phyloP scores from a whole-genome alignment of 805 yeast species.

The Ascoidea rubescens region DNA sequence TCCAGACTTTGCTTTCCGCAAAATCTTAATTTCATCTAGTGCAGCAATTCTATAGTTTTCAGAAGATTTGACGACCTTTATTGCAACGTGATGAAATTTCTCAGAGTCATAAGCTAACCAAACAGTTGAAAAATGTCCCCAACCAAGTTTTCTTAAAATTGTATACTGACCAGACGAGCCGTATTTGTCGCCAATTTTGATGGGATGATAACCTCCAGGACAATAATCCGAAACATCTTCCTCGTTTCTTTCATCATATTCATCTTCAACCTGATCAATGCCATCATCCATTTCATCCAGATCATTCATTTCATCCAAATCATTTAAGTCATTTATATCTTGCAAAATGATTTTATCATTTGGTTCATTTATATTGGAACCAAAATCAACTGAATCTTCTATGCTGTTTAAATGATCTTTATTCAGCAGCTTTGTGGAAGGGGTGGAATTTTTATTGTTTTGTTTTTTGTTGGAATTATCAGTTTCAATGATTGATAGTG shows the following conservation, averaged over 20 bases:
- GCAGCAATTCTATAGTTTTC: slow-evolving; percentile 89
- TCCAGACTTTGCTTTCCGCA: slow-evolving; percentile 50
- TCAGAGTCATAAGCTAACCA: slow-evolving; percentile 68
- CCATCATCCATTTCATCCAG: no score
- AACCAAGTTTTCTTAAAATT: slow-evolving; percentile 81
- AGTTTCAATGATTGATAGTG: no score
- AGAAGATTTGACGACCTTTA: slow-evolving; percentile 88
- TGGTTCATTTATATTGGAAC: no score
- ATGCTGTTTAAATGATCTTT: no score
- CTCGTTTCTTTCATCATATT: slow-evolving; percentile 37
- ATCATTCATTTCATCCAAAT: no score
- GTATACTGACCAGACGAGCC: slow-evolving; percentile 57
- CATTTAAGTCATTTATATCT: no score
- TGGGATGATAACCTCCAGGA: slow-evolving; percentile 94
- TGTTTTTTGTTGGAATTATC: no score
- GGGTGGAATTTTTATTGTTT: no score
- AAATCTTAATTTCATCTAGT: slow-evolving; percentile 74
- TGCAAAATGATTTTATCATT: no score
- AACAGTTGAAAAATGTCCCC: slow-evolving; percentile 98
- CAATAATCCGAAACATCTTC: slow-evolving; percentile 79
- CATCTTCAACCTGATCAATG: no score
- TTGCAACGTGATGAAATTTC: slow-evolving; percentile 66
- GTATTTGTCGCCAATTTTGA: slow-evolving; percentile 73
- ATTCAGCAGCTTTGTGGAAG: no score
- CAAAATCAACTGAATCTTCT: no score